Percentiles rank a stretch among this genome's conserved stretches.
These are phyloP conservation scores for Talaromyces piceae DNA, from an alignment of 2,329 filamentous ascomycete species.

Conservation along the genomic window DNA sequence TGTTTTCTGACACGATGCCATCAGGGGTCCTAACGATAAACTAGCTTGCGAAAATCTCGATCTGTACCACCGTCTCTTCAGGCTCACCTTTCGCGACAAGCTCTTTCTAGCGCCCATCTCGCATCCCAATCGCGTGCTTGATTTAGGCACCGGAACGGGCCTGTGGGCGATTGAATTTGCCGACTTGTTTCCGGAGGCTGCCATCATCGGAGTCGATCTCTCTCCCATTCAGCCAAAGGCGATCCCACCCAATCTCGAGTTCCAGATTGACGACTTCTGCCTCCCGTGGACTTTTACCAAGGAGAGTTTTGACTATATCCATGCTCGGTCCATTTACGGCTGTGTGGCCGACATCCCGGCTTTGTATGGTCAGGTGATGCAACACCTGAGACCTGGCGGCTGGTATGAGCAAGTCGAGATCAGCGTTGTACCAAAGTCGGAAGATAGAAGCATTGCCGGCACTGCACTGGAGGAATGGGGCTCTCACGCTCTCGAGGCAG, in stretches of 20 bases:
- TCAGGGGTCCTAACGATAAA: slow-evolving; percentile 4
- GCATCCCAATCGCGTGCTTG: not conserved
- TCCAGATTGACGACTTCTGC: slow-evolving; percentile 18
- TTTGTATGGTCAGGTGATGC: slow-evolving; percentile 12
- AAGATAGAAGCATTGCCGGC: not conserved
- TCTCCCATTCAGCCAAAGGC: slow-evolving; percentile 3
- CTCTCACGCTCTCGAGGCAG: not conserved
- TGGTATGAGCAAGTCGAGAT: slow-evolving; percentile 34
- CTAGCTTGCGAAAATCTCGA: slow-evolving; percentile 4
- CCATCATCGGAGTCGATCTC: slow-evolving; percentile 1
- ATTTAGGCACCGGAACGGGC: slow-evolving; percentile 7
- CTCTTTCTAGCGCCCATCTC: slow-evolving; percentile 4
- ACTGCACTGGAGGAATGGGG: slow-evolving; percentile 1
- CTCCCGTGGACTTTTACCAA: slow-evolving; percentile 15
- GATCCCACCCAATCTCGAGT: slow-evolving; percentile 18
- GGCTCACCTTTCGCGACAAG: not conserved
- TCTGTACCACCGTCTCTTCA: slow-evolving; percentile 4
- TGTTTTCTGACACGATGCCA: not conserved
- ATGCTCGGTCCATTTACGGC: slow-evolving; percentile 14
- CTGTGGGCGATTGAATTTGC: slow-evolving; percentile 6
- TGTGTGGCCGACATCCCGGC: slow-evolving; percentile 13
- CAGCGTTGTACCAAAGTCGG: not conserved
- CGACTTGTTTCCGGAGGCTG: not conserved
- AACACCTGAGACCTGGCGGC: slow-evolving; percentile 40
- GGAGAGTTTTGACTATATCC: slow-evolving; percentile 18